Percentiles rank a stretch among this genome's conserved stretches.
Conservation (phyloP, 345 rosid genomes). For the Dipteronia sinensis region DNA sequence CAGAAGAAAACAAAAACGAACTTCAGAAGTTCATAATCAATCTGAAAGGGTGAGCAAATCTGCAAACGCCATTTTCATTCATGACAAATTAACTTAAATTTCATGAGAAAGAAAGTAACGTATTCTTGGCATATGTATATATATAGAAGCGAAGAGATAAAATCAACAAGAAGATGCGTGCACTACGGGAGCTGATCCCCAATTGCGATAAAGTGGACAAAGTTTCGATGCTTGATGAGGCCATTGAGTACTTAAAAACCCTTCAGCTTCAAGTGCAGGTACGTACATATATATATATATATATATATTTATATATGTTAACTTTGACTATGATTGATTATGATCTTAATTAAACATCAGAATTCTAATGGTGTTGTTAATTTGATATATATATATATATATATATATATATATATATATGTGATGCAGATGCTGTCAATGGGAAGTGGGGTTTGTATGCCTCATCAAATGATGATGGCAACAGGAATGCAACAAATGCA, state of each 20-base stretch:
- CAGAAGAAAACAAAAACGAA: conserved; percentile 43
- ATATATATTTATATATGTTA: no score
- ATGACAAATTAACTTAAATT: no score
- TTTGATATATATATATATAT: no score
- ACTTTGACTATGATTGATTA: background rate
- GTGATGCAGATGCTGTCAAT: conserved; percentile 60
- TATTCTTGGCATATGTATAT: background rate
- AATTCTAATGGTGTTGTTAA: background rate
- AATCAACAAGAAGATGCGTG: conserved; percentile 69
- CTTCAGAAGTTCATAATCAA: conserved; percentile 38
- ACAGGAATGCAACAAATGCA: conserved; percentile 38
- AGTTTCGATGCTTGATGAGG: conserved; percentile 66
- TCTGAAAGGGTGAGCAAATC: conserved; percentile 52
- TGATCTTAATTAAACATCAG: background rate
- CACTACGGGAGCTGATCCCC: conserved; percentile 67
- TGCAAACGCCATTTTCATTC: no score
- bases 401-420: no score
- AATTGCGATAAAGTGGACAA: conserved; percentile 68
- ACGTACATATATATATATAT: background rate
- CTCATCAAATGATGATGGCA: conserved; percentile 45
- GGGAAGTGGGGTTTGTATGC: conserved; percentile 41
- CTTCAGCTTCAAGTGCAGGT: conserved; percentile 91
- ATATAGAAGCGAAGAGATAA: conserved; percentile 59
- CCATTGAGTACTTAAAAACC: conserved; percentile 62
- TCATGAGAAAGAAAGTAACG: no score